phyloP scores from a whole-genome alignment of 2,329 filamentous ascomycete genomes.

The Sphaerulina musiva region DNA sequence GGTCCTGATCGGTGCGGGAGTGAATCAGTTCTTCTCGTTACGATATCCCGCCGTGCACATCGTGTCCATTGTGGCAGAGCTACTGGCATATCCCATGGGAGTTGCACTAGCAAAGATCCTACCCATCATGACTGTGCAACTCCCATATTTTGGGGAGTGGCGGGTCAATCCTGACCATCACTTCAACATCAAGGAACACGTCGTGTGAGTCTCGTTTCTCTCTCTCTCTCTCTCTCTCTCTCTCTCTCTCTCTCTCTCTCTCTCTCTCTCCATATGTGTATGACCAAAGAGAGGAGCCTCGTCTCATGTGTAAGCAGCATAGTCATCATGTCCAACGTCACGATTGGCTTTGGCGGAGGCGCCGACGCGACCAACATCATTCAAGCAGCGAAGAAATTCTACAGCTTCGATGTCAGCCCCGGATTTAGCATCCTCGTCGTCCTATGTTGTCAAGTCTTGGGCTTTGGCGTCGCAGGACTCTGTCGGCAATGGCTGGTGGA shows the following conservation, averaged over 20 bases:
- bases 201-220: slow-evolving; percentile 16
- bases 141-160: slow-evolving; percentile 42
- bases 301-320: slow-evolving; percentile 24
- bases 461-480: slow-evolving; percentile 79
- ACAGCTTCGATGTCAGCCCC: slow-evolving; percentile 71
- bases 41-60: slow-evolving; percentile 87
- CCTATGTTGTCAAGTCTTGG: slow-evolving; percentile 77
- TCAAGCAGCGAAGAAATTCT: slow-evolving; percentile 83
- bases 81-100: slow-evolving; percentile 78
- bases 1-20: slow-evolving; percentile 39
- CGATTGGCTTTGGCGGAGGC: slow-evolving; percentile 51
- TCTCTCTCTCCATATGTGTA: too few relatives aligned
- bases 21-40: slow-evolving; percentile 79
- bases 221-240: too few relatives aligned
- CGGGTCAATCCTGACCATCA: slow-evolving; percentile 27
- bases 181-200: slow-evolving; percentile 35
- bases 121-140: slow-evolving; percentile 50
- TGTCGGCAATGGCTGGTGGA: slow-evolving; percentile 75
- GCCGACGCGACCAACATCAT: slow-evolving; percentile 52
- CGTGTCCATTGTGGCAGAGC: slow-evolving; percentile 77
- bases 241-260: too few relatives aligned
- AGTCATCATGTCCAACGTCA: slow-evolving; percentile 39
- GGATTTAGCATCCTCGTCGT: slow-evolving; percentile 75
- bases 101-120: slow-evolving; percentile 69
- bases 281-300: not conserved